Evolutionary conservation across 148 eudicot genomes (phyloP), one percentile per base, ranked within the genome.

Genomic region (Rhododendron henanense): DNA sequence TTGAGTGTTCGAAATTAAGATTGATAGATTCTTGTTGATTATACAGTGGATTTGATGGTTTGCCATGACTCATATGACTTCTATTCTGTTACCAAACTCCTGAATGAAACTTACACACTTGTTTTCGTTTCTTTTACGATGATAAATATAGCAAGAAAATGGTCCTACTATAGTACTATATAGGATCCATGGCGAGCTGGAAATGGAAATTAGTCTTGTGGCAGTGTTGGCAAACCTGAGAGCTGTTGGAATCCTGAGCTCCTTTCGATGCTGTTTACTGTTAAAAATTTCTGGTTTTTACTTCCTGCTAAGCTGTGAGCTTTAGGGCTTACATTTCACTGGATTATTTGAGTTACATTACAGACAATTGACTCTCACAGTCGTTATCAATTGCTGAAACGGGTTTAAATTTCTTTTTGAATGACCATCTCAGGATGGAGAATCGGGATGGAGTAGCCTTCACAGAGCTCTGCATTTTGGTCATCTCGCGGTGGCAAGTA

Each of bases 381-480:
- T 81, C 25, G 5, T 53, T 41, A 31, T 33, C 31, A 4, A 28
- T 25, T 44, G 53, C 51, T 44, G 51, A 77, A 47, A 10, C 1
- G 59, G 28, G 55, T 7, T 77, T 35, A 79, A 79, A 2, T 79
- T 10, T 51, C 15, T 25, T 39, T 79, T 48, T 33, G 15, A 23
- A 61, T 74, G 44, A 14, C 74, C 85, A 41, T 90, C 82, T 82
- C 91, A 97, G 99, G 99, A 97, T 91, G 99, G 99, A 83, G 99
- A 97, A 90, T 95, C 99, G 11, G 98, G 99, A 69, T 95, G 99
- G 99, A 95, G 96, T 85, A 95, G 98, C 89, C 99, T 97, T 88
- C 99, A 97, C 87, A 89, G 99, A 87, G 98, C 99, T 59, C 90
- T 97, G 77, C 98, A 95, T 85, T 97, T 95, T 89, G 98, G 99